Evolutionary conservation across 1,284 basidiomycete species (phyloP).

Genomic region (Sutorius eximius): DNA sequence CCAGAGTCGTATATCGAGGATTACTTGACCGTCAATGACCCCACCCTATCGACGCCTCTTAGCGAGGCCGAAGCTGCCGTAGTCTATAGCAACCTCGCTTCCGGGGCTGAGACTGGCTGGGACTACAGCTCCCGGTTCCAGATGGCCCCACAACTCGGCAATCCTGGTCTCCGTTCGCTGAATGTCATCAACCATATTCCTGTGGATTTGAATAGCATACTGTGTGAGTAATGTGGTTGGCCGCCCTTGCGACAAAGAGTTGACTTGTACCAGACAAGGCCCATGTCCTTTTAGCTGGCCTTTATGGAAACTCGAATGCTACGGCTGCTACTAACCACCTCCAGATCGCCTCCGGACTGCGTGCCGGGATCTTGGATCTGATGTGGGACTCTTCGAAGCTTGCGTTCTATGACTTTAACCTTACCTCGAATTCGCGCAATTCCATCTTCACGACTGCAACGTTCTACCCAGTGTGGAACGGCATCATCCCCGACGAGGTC

Average conservation of each 20-base stretch:
- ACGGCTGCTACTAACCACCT: constrained; percentile 54
- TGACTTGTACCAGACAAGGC: constrained; percentile 54
- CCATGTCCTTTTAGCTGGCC: constrained; percentile 58
- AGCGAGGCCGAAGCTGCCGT: constrained; percentile 60
- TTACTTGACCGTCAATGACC: constrained; percentile 72
- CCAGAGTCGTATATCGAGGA: constrained; percentile 84
- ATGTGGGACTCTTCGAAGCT: constrained; percentile 82
- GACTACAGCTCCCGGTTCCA: constrained; percentile 48
- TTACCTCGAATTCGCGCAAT: constrained; percentile 63
- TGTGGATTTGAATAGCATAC: constrained; percentile 81
- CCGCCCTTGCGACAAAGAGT: background rate
- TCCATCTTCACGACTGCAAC: constrained; percentile 68
- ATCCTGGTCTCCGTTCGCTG: constrained; percentile 65
- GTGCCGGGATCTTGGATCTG: constrained; percentile 78
- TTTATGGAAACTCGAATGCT: constrained; percentile 56
- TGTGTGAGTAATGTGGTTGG: constrained; percentile 54
- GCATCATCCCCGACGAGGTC: constrained; percentile 77
- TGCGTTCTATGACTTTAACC: constrained; percentile 88
- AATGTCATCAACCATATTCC: constrained; percentile 73
- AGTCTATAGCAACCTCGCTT: constrained; percentile 88
- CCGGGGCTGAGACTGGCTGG: constrained; percentile 82
- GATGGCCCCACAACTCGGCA: constrained; percentile 47
- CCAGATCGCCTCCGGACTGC: constrained; percentile 57
- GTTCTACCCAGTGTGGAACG: constrained; percentile 87
- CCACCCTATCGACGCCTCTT: constrained; percentile 52